Evolutionary conservation across 2,329 filamentous ascomycete genomes (phyloP), one percentile per base, ranked within the genome.

Genomic region (Aspergillus aculeatinus): DNA sequence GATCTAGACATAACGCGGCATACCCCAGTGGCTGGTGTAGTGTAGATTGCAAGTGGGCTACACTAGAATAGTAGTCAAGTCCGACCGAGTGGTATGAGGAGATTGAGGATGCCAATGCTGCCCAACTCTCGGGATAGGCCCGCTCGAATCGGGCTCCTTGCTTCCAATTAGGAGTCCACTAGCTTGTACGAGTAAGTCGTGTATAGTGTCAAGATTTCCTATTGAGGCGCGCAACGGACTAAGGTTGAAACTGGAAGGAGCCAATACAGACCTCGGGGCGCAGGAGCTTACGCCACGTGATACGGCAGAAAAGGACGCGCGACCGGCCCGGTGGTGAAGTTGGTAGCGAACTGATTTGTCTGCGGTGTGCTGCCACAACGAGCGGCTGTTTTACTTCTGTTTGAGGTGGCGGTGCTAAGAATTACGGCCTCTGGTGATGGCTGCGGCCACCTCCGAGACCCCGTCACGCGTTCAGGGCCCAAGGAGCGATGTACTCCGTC

Each of bases 1-100:
- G 39, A 44, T n/a, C 31, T 39, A 14, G 31, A 35, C 29, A 23
- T 44, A 44, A 58, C 23, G 16, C 39, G 39, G 39, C 39, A 16
- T 44, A 44, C 39, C 39, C 39, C 39, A 44, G 39, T 44, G 39
- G 39, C 39, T 44, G 39, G 39, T 44, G 53, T 57, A 14, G 48
- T 48, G 16, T 29, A 9, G 11, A 31, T 33, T 27, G 55, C 21
- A 48, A 50, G 29, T 21, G 14, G 21, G 12, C 1, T 12, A 54
- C 51, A 62, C 52, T 57, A 62, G 39, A 62, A 64, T 50, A 57
- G 51, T 51, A 67, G 69, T 65, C 62, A 44, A 44, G 39, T 44
- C 39, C 39, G 39, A 44, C 39, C 16, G 16, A 44, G 16, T 44
- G 39, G 33, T 16, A 35, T 12, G 74, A 66, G 64, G 70, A 66